phyloP scores from a whole-genome alignment of 805 yeast genomes.

The Jamesozyma jinghongensis region DNA sequence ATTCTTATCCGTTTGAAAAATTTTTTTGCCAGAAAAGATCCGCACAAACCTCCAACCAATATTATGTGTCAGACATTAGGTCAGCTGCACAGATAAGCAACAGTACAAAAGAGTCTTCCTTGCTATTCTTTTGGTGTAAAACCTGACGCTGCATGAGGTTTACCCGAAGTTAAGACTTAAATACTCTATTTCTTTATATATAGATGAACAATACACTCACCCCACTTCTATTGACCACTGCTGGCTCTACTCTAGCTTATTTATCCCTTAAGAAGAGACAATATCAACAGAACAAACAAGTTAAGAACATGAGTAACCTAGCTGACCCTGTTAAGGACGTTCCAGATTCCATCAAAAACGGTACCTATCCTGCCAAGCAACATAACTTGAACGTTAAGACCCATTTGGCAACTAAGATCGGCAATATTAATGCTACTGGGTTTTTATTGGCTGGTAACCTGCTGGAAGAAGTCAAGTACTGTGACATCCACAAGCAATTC shows the following conservation, averaged over 20 bases:
- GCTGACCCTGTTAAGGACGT: conserved; percentile 15
- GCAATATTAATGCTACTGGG: conserved; percentile 26
- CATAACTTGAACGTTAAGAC: conserved; percentile 54
- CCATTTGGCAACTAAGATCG: conserved; percentile 28
- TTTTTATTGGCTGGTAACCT: conserved; percentile 56
- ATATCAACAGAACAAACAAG: not conserved
- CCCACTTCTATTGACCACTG: not conserved
- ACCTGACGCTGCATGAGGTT: too few relatives aligned
- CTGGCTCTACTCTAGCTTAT: conserved; percentile 3
- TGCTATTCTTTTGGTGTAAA: too few relatives aligned
- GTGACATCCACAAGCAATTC: conserved; percentile 69
- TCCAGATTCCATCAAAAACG: conserved; percentile 16
- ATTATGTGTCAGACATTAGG: too few relatives aligned
- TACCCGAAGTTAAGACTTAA: too few relatives aligned
- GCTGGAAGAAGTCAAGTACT: conserved; percentile 54
- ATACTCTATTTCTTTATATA: too few relatives aligned
- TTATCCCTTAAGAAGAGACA: not conserved
- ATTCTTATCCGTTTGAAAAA: too few relatives aligned
- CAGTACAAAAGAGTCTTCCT: too few relatives aligned
- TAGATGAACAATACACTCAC: not conserved
- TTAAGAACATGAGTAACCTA: conserved; percentile 2
- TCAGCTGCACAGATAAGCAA: too few relatives aligned
- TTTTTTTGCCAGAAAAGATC: too few relatives aligned
- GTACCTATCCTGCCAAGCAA: conserved; percentile 72
- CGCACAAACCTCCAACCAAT: too few relatives aligned